Percentiles rank a stretch among this genome's conserved stretches.
Conservation (phyloP, 83 land plant genomes). For the Thuja plicata region DNA sequence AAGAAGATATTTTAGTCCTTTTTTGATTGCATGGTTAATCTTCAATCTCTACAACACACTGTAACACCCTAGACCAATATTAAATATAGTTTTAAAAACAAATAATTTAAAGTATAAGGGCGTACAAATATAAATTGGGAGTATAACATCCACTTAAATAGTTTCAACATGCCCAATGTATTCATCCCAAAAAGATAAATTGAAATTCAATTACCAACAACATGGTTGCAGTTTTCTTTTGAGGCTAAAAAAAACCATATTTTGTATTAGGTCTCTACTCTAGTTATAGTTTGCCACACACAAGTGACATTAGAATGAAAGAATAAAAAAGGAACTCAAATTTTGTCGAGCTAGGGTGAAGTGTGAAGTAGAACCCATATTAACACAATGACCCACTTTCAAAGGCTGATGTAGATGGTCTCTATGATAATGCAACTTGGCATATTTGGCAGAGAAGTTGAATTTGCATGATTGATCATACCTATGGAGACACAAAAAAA, state of each 20-base stretch:
- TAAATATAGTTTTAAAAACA: too few relatives aligned
- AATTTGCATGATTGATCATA: background rate
- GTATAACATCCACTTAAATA: background rate
- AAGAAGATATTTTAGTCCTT: too few relatives aligned
- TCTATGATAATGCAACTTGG: background rate
- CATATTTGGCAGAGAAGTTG: background rate
- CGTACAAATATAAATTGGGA: too few relatives aligned
- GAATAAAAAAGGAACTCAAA: background rate
- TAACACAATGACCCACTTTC: background rate
- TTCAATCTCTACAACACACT: too few relatives aligned
- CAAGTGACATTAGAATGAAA: background rate
- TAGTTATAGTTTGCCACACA: background rate
- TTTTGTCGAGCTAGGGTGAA: background rate
- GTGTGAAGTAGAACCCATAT: background rate
- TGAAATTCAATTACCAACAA: background rate
- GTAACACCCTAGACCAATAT: too few relatives aligned
- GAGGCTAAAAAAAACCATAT: too few relatives aligned
- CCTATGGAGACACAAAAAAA: background rate
- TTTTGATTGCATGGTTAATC: too few relatives aligned
- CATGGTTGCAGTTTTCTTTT: background rate
- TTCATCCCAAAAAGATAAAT: background rate
- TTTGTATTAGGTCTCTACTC: too few relatives aligned
- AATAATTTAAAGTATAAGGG: too few relatives aligned
- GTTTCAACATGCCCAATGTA: background rate
- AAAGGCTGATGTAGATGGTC: background rate